Conservation (phyloP, 2,329 filamentous ascomycete genomes). For the Dothiorella sarmentorum region DNA sequence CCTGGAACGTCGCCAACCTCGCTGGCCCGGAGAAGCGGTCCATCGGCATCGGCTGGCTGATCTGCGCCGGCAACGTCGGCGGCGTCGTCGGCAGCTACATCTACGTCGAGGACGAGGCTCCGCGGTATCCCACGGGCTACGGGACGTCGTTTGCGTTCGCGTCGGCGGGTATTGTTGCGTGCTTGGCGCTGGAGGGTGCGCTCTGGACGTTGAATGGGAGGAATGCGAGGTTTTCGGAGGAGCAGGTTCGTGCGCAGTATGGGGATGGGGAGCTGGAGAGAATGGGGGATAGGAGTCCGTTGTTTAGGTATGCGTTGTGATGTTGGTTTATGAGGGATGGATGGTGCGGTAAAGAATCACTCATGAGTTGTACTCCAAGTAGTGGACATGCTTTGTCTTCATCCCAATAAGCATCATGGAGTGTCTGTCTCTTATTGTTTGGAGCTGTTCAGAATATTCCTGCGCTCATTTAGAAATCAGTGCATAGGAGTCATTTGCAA, state of each 20-base stretch:
- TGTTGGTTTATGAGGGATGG: too few species aligned
- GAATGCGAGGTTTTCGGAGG: conserved; percentile 33
- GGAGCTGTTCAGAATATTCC: too few species aligned
- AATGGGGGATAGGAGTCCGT: conserved; percentile 38
- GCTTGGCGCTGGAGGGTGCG: conserved; percentile 28
- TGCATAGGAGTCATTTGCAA: too few species aligned
- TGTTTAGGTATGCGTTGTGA: conserved; percentile 34
- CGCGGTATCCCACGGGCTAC: conserved; percentile 36
- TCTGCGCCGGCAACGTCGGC: conserved; percentile 29
- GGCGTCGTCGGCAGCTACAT: conserved; percentile 35
- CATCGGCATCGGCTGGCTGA: conserved; percentile 31
- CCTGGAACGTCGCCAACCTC: conserved; percentile 31
- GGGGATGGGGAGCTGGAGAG: conserved; percentile 34
- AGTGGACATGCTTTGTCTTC: too few species aligned
- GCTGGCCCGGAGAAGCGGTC: conserved; percentile 31
- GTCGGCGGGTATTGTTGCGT: conserved; percentile 25
- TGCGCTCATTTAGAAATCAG: too few species aligned
- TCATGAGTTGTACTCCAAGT: too few species aligned
- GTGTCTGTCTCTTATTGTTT: too few species aligned
- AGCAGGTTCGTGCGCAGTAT: conserved; percentile 34
- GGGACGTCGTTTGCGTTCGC: conserved; percentile 31
- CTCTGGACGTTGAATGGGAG: conserved; percentile 35
- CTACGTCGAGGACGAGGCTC: conserved; percentile 35
- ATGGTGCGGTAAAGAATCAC: too few species aligned
- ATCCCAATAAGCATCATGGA: too few species aligned